phyloP scores from a whole-genome alignment of 1,139 yeast species.

The Sugiyamaella xylanicola region DNA sequence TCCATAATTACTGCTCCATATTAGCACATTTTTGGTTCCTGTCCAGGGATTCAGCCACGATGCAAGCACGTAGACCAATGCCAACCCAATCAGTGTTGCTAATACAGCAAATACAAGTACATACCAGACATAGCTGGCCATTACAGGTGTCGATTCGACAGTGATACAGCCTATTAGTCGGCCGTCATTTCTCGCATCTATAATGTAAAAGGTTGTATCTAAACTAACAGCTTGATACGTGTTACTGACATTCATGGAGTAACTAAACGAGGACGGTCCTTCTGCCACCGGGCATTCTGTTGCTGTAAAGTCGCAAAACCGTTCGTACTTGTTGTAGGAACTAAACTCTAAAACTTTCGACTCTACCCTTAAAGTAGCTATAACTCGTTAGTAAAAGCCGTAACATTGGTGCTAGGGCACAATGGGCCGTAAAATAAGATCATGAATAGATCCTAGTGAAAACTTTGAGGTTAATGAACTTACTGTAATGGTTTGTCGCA shows the following conservation, averaged over 20 bases:
- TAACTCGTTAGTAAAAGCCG: constrained; percentile 15
- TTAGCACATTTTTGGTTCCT: constrained; percentile 60
- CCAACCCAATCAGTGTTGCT: constrained; percentile 49
- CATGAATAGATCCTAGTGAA: not conserved
- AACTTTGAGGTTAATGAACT: not conserved
- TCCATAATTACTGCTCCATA: constrained; percentile 61
- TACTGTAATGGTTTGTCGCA: constrained; percentile 31
- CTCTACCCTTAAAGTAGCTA: constrained; percentile 35
- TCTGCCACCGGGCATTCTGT: constrained; percentile 39
- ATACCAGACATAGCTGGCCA: constrained; percentile 46
- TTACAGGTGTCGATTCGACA: constrained; percentile 54
- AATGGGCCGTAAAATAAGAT: not conserved
- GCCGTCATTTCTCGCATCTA: constrained; percentile 45
- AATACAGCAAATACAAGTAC: constrained; percentile 50
- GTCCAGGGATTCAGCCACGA: constrained; percentile 56
- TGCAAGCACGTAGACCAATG: constrained; percentile 48
- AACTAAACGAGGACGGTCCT: constrained; percentile 31
- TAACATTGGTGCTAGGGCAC: no score
- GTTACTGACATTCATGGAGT: constrained; percentile 31
- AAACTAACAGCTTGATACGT: constrained; percentile 38
- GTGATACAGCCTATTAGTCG: constrained; percentile 52
- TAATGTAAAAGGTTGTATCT: constrained; percentile 36
- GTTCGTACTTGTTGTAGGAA: constrained; percentile 29
- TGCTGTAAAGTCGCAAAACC: constrained; percentile 36
- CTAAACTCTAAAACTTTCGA: constrained; percentile 31